Conservation (phyloP, 768 basidiomycete genomes). For the Tulasnella sp. region DNA sequence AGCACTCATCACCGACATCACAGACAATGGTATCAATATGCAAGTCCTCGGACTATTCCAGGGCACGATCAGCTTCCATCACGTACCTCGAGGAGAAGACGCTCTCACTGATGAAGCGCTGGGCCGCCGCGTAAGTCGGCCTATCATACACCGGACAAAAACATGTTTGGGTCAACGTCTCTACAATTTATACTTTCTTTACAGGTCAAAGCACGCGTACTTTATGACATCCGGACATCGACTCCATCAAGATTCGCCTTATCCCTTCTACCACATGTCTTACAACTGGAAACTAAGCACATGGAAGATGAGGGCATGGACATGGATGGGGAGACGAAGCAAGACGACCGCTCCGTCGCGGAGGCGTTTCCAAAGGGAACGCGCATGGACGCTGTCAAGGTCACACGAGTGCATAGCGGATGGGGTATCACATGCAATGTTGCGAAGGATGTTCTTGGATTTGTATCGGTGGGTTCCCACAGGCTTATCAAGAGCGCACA, state of each 20-base stretch:
- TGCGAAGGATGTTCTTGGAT: slow-evolving; percentile 55
- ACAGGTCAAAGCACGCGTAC: slow-evolving; percentile 66
- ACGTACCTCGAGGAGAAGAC: slow-evolving; percentile 34
- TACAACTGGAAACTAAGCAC: slow-evolving; percentile 28
- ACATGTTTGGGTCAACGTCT: no score
- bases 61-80: slow-evolving; percentile 76
- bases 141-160: no score
- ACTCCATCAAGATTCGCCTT: slow-evolving; percentile 80
- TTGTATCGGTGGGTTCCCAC: slow-evolving; percentile 63
- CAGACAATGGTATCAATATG: slow-evolving; percentile 66
- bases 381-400: slow-evolving; percentile 59
- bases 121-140: neutral
- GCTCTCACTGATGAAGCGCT: neutral
- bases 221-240: slow-evolving; percentile 62
- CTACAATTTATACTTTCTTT: no score
- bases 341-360: slow-evolving; percentile 30
- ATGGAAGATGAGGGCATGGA: no score
- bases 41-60: slow-evolving; percentile 89
- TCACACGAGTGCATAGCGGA: slow-evolving; percentile 65
- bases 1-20: slow-evolving; percentile 65
- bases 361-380: slow-evolving; percentile 65
- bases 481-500: no score
- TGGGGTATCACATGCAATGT: slow-evolving; percentile 70
- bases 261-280: slow-evolving; percentile 59
- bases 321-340: no score